These are phyloP conservation scores for Aureobasidium zeae DNA, from an alignment of 2,329 filamentous ascomycete genomes.

Conservation along the genomic window DNA sequence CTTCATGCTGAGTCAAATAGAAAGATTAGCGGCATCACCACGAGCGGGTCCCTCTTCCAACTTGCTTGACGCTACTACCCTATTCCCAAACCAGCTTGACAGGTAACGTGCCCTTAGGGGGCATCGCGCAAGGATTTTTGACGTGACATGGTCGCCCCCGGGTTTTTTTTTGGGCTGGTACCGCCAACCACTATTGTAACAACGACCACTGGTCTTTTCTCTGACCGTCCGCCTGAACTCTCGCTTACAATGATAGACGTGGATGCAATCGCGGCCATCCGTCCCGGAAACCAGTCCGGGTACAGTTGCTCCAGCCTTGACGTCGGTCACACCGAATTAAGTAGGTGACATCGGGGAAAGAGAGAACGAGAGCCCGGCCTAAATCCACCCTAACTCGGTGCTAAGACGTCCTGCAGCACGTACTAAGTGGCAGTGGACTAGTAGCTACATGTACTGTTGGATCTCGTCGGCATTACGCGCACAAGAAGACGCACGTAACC, in stretches of 20 bases:
- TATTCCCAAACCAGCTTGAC: constrained; percentile 13
- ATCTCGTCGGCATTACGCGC: constrained; percentile 9
- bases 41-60: constrained; percentile 6
- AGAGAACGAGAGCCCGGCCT: too few relatives aligned
- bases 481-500: constrained; percentile 8
- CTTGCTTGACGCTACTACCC: not conserved
- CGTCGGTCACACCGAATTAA: too few relatives aligned
- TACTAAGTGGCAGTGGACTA: constrained; percentile 12
- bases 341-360: too few relatives aligned
- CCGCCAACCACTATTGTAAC: too few relatives aligned
- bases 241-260: too few relatives aligned
- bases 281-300: not conserved
- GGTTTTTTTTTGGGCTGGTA: constrained; percentile 1
- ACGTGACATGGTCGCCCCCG: constrained; percentile 14
- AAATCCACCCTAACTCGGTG: constrained; percentile 7
- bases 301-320: constrained; percentile 10
- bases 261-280: constrained; percentile 3
- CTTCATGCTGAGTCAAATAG: constrained; percentile 11
- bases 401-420: constrained; percentile 8
- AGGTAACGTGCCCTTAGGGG: constrained; percentile 8
- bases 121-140: constrained; percentile 5
- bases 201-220: too few relatives aligned
- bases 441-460: not conserved
- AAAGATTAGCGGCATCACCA: constrained; percentile 4
- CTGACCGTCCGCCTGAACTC: not conserved